Conservation (phyloP, 1,139 yeast species). For the Debaryomyces fabryi region DNA sequence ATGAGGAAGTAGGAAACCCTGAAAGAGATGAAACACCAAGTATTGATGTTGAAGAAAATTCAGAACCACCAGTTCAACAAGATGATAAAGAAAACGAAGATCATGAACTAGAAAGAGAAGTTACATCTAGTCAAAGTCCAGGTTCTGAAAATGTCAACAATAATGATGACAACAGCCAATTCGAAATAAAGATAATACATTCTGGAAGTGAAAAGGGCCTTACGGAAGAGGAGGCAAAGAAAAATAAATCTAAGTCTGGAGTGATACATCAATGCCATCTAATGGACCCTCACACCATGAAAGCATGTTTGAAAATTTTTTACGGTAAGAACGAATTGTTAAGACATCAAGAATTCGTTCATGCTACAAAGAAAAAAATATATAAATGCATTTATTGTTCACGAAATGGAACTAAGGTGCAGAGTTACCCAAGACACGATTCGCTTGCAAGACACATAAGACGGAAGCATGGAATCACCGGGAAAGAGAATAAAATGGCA, state of each 20-base stretch:
- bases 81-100: slow-evolving; percentile 10
- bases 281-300: slow-evolving; percentile 34
- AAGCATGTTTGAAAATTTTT: slow-evolving; percentile 44
- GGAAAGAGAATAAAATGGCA: slow-evolving; percentile 50
- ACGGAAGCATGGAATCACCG: slow-evolving; percentile 50
- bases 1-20: slow-evolving; percentile 15
- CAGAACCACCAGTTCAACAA: background rate
- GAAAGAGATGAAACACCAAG: slow-evolving; percentile 12
- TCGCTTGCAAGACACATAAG: slow-evolving; percentile 50
- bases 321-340: slow-evolving; percentile 50
- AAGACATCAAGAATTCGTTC: slow-evolving; percentile 52
- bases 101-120: slow-evolving; percentile 6
- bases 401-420: slow-evolving; percentile 39
- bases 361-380: slow-evolving; percentile 48
- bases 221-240: slow-evolving; percentile 15
- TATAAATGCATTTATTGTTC: slow-evolving; percentile 49
- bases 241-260: slow-evolving; percentile 28
- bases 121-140: slow-evolving; percentile 3
- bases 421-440: slow-evolving; percentile 51
- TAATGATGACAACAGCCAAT: slow-evolving; percentile 1
- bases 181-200: slow-evolving; percentile 5
- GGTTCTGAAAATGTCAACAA: background rate
- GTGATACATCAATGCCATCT: slow-evolving; percentile 50
- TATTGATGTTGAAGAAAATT: slow-evolving; percentile 1
- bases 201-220: slow-evolving; percentile 11